Conservation (phyloP, 2,329 filamentous ascomycete genomes). For the Hymenoscyphus infarciens region DNA sequence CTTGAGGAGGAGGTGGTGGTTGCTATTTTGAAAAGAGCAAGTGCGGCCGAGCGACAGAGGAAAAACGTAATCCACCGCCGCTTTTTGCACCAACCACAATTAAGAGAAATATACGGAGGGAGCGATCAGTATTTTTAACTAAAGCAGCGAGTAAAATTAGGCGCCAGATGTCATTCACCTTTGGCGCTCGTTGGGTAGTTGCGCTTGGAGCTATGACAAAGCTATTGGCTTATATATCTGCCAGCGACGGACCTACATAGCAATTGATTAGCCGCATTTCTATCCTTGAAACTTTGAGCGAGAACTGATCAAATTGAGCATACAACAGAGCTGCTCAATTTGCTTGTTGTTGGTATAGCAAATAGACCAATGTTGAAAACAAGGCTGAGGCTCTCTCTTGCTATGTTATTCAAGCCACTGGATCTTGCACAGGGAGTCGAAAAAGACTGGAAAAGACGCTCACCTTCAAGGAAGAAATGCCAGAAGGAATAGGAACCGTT, state of each 20-base stretch:
- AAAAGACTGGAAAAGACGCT: not conserved
- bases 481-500: not conserved
- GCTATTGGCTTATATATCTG: conserved; percentile 1
- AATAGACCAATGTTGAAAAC: not conserved
- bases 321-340: not conserved
- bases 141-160: not conserved
- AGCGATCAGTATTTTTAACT: not conserved
- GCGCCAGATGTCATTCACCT: not conserved
- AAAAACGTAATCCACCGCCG: not conserved
- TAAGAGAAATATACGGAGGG: not conserved
- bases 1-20: not conserved
- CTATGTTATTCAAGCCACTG: not conserved
- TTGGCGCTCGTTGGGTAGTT: not conserved
- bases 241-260: not conserved
- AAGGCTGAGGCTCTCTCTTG: not conserved
- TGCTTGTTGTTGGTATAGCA: not conserved
- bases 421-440: not conserved
- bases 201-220: not conserved
- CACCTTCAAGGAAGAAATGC: not conserved
- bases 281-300: not conserved
- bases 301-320: not conserved
- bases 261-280: not conserved
- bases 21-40: not conserved
- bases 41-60: not conserved
- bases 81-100: not conserved